Evolutionary conservation across 2,329 filamentous ascomycete species (phyloP).

Genomic region (Colletotrichum phormii): DNA sequence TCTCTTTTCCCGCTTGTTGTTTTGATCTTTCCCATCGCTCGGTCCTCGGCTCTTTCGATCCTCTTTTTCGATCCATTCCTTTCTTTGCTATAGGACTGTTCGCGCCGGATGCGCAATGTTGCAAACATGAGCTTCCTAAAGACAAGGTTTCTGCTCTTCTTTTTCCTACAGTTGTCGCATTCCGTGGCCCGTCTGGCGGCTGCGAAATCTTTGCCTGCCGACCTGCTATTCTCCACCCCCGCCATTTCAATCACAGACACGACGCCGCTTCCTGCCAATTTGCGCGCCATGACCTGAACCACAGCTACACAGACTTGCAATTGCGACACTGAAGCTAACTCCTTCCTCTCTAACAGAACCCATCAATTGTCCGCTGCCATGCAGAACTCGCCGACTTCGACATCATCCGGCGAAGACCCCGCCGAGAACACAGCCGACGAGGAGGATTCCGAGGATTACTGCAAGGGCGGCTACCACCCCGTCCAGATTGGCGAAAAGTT

Average conservation of each 20-base stretch:
- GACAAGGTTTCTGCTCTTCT: conserved; percentile 49
- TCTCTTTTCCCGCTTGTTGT: conserved; percentile 15
- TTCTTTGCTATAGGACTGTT: conserved; percentile 10
- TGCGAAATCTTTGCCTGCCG: conserved; percentile 31
- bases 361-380: conserved; percentile 64
- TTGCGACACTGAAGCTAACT: conserved; percentile 20
- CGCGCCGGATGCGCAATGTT: conserved; percentile 48
- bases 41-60: conserved; percentile 22
- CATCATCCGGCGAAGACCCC: conserved; percentile 83
- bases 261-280: conserved; percentile 6
- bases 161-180: conserved; percentile 19
- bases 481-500: conserved; percentile 95
- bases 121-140: conserved; percentile 58
- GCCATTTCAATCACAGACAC: conserved; percentile 24
- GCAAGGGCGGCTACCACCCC: conserved; percentile 98
- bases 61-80: conserved; percentile 17
- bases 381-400: conserved; percentile 81
- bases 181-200: conserved; percentile 5
- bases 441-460: conserved; percentile 99
- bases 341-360: conserved; percentile 55
- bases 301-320: neutral
- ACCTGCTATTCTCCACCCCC: conserved; percentile 34
- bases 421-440: conserved; percentile 96
- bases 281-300: neutral
- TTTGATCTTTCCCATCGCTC: conserved; percentile 25